A percentile compares a stretch with the other conserved stretches of the same genome.
Evolutionary conservation across 345 rosid species (phyloP).

Genomic region (Lumnitzera racemosa): DNA sequence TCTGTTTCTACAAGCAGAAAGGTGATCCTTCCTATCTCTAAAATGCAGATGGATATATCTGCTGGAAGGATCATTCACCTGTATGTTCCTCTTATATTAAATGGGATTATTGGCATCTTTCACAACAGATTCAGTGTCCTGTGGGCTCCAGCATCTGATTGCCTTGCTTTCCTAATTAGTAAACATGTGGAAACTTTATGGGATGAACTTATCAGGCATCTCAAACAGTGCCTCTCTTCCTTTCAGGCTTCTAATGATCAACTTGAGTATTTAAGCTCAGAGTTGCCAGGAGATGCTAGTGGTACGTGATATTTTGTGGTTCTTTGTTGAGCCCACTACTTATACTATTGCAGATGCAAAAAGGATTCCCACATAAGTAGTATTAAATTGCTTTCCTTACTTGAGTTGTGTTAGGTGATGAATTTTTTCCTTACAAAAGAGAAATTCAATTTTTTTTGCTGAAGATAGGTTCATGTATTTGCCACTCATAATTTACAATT

Average conservation of each 20-base stretch:
- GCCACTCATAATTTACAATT: too few species aligned
- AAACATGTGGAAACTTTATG: slow-evolving; percentile 45
- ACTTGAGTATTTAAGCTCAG: slow-evolving; percentile 24
- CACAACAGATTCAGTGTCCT: slow-evolving; percentile 55
- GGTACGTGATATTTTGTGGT: slow-evolving; percentile 33
- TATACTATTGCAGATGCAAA: too few species aligned
- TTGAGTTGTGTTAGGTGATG: too few species aligned
- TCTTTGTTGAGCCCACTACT: too few species aligned
- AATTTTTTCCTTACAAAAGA: too few species aligned
- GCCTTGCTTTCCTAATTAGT: slow-evolving; percentile 58
- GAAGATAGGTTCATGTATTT: too few species aligned
- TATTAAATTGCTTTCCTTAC: too few species aligned
- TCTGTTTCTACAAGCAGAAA: slow-evolving; percentile 62
- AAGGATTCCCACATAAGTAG: too few species aligned
- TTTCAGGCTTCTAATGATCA: slow-evolving; percentile 28
- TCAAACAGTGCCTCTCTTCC: slow-evolving; percentile 36
- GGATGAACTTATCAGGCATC: slow-evolving; percentile 50
- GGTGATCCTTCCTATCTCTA: slow-evolving; percentile 43
- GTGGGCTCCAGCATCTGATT: slow-evolving; percentile 68
- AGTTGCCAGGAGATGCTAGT: slow-evolving; percentile 21
- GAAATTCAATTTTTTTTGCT: not conserved
- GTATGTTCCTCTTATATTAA: slow-evolving; percentile 51
- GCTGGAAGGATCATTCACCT: slow-evolving; percentile 56
- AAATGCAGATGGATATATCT: slow-evolving; percentile 50
- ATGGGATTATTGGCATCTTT: slow-evolving; percentile 67